phyloP scores from a whole-genome alignment of 305 asterid species.

The Rubia tinctorum region DNA sequence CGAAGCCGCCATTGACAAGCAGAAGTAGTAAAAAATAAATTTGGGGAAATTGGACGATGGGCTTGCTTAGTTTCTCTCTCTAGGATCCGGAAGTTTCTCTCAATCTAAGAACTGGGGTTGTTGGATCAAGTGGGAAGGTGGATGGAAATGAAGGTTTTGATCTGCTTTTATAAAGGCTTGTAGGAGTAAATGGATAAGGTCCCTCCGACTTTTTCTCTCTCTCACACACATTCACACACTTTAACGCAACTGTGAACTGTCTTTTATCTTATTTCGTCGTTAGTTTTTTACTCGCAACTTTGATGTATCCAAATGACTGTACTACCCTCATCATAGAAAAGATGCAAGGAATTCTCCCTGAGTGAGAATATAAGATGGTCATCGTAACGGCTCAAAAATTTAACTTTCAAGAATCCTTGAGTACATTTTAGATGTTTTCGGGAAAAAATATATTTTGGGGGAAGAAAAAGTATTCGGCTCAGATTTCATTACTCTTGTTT shows the following conservation, averaged over 20 bases:
- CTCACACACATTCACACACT: constrained; percentile 10
- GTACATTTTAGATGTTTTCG: no score
- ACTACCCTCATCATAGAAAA: constrained; percentile 14
- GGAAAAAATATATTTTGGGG: no score
- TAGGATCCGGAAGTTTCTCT: background rate
- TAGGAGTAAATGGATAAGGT: constrained; percentile 69
- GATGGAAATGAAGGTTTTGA: constrained; percentile 13
- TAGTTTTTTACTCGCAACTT: constrained; percentile 30
- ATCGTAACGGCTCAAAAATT: no score
- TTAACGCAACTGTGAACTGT: constrained; percentile 26
- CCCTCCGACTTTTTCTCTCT: constrained; percentile 20
- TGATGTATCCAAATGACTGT: constrained; percentile 11
- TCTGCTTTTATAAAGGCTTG: constrained; percentile 49
- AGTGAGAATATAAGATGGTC: no score
- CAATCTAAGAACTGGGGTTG: constrained; percentile 2
- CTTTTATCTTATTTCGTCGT: constrained; percentile 19
- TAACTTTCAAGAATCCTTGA: no score
- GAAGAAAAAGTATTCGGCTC: no score
- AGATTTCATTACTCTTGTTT: no score
- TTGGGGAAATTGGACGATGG: background rate
- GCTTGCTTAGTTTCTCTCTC: constrained; percentile 11
- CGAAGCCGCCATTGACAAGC: constrained; percentile 59
- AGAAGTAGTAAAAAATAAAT: background rate
- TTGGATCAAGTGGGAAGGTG: background rate
- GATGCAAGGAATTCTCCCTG: constrained; percentile 1